phyloP scores from a whole-genome alignment of 2,329 filamentous ascomycete genomes.

The Mycogone perniciosa region DNA sequence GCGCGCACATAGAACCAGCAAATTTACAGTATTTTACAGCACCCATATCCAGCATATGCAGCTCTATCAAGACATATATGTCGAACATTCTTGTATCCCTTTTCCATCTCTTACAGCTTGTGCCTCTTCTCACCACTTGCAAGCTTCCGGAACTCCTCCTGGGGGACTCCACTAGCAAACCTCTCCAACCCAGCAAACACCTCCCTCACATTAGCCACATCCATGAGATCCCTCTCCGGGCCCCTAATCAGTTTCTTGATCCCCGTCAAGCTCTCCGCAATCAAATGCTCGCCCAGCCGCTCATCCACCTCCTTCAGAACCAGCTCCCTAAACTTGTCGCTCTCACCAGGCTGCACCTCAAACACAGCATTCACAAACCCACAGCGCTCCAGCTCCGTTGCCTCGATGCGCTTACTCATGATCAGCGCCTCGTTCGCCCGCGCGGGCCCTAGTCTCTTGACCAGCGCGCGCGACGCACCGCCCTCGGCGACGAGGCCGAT shows the following conservation, averaged over 20 bases:
- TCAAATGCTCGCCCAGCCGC: constrained; percentile 70
- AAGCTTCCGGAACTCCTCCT: constrained; percentile 82
- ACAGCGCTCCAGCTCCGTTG: constrained; percentile 64
- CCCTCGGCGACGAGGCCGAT: constrained; percentile 89
- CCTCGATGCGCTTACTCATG: constrained; percentile 73
- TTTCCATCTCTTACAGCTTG: constrained; percentile 60
- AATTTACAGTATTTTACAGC: not conserved
- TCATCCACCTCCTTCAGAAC: constrained; percentile 80
- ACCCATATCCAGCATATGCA: not conserved
- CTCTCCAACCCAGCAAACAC: constrained; percentile 79
- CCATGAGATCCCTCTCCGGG: constrained; percentile 65
- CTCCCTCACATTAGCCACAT: constrained; percentile 74
- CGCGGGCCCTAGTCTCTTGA: constrained; percentile 68
- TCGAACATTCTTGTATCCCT: not conserved
- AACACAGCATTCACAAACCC: constrained; percentile 89
- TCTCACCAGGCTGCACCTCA: constrained; percentile 51
- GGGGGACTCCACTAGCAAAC: constrained; percentile 73
- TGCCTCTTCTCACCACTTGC: constrained; percentile 87
- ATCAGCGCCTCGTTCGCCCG: constrained; percentile 90
- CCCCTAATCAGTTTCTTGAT: constrained; percentile 80
- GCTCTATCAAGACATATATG: not conserved
- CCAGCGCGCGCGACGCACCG: constrained; percentile 70
- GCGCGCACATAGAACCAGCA: not conserved
- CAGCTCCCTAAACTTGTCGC: constrained; percentile 60
- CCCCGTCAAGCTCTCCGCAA: constrained; percentile 67